phyloP scores from a whole-genome alignment of 805 yeast genomes.

The Scheffersomyces stipitis region DNA sequence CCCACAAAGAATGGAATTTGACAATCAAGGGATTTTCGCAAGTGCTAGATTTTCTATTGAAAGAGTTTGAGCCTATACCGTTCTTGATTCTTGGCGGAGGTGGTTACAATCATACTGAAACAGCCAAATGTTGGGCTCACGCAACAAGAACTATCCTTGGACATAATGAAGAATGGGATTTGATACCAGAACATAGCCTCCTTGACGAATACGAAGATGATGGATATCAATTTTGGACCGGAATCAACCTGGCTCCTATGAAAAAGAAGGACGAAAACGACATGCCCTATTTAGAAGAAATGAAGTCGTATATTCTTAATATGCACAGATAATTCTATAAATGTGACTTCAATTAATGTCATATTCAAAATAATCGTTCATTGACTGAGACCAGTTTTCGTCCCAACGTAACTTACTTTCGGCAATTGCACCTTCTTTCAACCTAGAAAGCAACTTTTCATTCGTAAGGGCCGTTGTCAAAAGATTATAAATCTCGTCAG shows the following conservation, averaged over 20 bases:
- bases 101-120: conserved; percentile 64
- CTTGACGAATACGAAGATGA: conserved; percentile 44
- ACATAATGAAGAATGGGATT: conserved; percentile 33
- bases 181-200: conserved; percentile 52
- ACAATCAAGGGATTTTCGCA: conserved; percentile 50
- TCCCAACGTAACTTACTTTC: conserved; percentile 77
- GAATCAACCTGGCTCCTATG: conserved; percentile 19
- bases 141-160: conserved; percentile 29
- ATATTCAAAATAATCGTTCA: conserved; percentile 34
- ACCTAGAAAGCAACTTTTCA: conserved; percentile 28
- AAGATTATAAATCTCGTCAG: conserved; percentile 25
- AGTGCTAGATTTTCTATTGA: conserved; percentile 28
- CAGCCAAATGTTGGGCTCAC: conserved; percentile 61
- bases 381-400: conserved; percentile 59
- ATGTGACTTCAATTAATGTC: conserved; percentile 19
- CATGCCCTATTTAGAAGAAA: conserved; percentile 25
- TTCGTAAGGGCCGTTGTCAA: conserved; percentile 28
- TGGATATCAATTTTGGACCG: conserved; percentile 51
- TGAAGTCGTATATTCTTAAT: conserved; percentile 25
- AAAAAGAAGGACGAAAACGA: conserved; percentile 33
- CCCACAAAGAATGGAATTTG: conserved; percentile 67
- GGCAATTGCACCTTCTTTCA: conserved; percentile 68
- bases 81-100: conserved; percentile 70
- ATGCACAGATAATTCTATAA: conserved; percentile 5
- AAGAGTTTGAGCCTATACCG: conserved; percentile 27